Evolutionary conservation across 176 grass and related monocot species (phyloP).

Genomic region (Cenchrus purpureus): DNA sequence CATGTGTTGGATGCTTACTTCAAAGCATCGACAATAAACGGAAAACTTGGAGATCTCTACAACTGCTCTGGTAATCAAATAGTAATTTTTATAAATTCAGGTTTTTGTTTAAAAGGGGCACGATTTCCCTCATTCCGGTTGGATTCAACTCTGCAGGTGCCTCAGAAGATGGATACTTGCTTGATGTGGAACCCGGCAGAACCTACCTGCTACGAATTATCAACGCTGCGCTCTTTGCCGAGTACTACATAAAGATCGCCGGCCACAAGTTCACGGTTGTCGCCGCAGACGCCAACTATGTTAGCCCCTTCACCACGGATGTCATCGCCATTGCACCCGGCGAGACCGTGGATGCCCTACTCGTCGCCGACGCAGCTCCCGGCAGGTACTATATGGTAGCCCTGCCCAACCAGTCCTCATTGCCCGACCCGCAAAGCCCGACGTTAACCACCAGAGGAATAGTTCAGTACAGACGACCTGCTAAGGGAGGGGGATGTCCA

Average conservation of each 20-base stretch:
- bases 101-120: no score
- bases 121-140: no score
- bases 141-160: background rate
- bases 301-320: slow-evolving; percentile 34
- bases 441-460: background rate
- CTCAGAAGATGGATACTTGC: background rate
- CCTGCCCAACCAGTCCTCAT: background rate
- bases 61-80: slow-evolving; percentile 21
- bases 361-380: slow-evolving; percentile 32
- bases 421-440: background rate
- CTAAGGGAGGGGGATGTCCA: no score
- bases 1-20: no score
- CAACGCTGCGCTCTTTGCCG: slow-evolving; percentile 7
- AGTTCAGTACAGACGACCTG: no score
- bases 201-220: slow-evolving; percentile 16
- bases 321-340: slow-evolving; percentile 13
- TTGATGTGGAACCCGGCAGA: slow-evolving; percentile 22
- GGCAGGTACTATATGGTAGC: slow-evolving; percentile 34
- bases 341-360: slow-evolving; percentile 27
- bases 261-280: slow-evolving; percentile 39
- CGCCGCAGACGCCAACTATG: slow-evolving; percentile 22
- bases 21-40: background rate
- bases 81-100: no score
- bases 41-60: slow-evolving; percentile 43
- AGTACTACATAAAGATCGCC: slow-evolving; percentile 36